These are phyloP conservation scores for Penicillium soppii DNA, from an alignment of 495 filamentous ascomycete genomes.

Conservation along the genomic window DNA sequence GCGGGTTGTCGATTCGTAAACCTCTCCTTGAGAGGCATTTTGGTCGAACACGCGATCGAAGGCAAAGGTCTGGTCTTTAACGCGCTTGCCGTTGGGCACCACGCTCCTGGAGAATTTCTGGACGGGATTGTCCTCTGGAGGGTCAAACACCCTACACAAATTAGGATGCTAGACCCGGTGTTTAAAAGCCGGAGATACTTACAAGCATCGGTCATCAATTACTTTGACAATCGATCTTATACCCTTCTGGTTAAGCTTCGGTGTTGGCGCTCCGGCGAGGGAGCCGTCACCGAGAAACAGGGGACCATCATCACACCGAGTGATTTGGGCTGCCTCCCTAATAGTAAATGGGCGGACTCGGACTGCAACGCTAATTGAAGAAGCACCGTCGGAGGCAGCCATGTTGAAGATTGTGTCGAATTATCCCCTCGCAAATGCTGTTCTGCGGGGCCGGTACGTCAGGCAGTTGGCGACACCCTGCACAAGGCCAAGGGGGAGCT, in stretches of 20 bases:
- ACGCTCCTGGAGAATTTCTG: conserved; percentile 84
- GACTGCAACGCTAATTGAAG: conserved; percentile 71
- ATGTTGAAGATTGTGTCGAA: conserved; percentile 35
- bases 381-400: conserved; percentile 58
- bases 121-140: conserved; percentile 94
- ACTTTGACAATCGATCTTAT: conserved; percentile 92
- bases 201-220: conserved; percentile 95
- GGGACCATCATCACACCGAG: conserved; percentile 80
- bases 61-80: conserved; percentile 96
- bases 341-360: conserved; percentile 90
- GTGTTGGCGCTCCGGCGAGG: conserved; percentile 74
- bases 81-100: conserved; percentile 81
- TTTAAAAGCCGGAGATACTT: conserved; percentile 35
- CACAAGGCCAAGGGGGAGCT: conserved; percentile 16
- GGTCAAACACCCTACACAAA: conserved; percentile 81
- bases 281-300: conserved; percentile 95
- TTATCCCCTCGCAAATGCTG: conserved; percentile 14
- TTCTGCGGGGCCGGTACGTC: conserved; percentile 21
- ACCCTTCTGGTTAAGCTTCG: conserved; percentile 83
- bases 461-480: conserved; percentile 24
- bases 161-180: conserved; percentile 7
- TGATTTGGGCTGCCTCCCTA: conserved; percentile 64
- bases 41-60: conserved; percentile 99
- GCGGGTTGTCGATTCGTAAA: conserved; percentile 93
- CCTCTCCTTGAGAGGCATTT: conserved; percentile 85